Base-by-base conservation (phyloP, 352 stramenopile species). In the Pythium apleroticum region DNA sequence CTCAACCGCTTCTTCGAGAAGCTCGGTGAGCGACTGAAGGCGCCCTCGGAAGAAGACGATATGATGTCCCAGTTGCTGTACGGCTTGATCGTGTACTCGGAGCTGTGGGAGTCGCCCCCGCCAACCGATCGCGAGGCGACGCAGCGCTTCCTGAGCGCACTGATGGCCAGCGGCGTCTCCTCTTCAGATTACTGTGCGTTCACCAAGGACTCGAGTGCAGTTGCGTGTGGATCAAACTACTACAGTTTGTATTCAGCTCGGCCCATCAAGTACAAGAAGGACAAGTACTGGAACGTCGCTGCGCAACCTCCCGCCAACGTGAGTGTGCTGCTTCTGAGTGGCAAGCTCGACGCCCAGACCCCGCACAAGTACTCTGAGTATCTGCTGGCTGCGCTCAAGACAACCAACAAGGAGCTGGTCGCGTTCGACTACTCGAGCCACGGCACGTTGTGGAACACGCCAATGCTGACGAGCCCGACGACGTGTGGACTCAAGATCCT, bases 121-220 rank as follows among this genome's bases (percentile, higher is more conserved):
- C 62, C 27, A 68, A 69, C 68, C 4, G 22, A 45, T 25, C 52
- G 56, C n/a, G 58, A 78, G 15, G 64, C 68, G 5, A 43, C 56
- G 15, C 22, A 55, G 22, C 49, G 49, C 4, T 56, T 56, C 49
- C 19, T 24, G 11, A 39, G 14, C 15, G 48, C 48, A 33, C 48
- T 55, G 24, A 55, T 55, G 20, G 48, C 3, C 48, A 35, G 22
- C 11, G 48, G 48, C 22, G 48, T 55, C 20, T 35, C 48, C 12
- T 24, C 24, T n/a, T 24, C 22, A 3, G n/a, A 30, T 7, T 90
- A 84, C 60, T 89, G 79, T 30, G 68, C 75, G 7, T 85, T 80
- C 55, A 77, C 75, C 11, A 77, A 81, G 53, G 73, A 84, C 48
- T 35, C 20, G 28, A 65, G 37, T 0, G 76, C 72, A 20, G 14